These are phyloP conservation scores for Nakazawaea anatomiae DNA, from an alignment of 805 yeast species.

Conservation along the genomic window DNA sequence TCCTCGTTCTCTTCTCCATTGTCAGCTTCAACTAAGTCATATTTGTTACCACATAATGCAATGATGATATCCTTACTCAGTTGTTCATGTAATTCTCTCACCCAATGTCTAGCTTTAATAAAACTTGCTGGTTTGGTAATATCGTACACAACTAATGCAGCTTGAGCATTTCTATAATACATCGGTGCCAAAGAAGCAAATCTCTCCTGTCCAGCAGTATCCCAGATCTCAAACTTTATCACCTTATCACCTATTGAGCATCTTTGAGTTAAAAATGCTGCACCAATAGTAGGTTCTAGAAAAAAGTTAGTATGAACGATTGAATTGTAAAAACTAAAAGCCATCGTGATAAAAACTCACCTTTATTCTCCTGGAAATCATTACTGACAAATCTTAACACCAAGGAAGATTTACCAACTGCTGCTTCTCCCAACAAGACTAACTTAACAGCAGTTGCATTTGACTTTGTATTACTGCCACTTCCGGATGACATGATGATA, in stretches of 20 bases:
- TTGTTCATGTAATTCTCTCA: constrained; percentile 90
- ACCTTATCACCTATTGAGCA: constrained; percentile 82
- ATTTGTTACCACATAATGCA: constrained; percentile 91
- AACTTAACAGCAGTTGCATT: constrained; percentile 72
- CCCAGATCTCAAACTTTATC: constrained; percentile 92
- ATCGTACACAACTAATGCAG: constrained; percentile 93
- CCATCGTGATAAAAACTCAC: constrained; percentile 16
- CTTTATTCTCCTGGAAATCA: constrained; percentile 92
- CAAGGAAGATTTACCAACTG: constrained; percentile 92
- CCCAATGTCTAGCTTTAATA: constrained; percentile 97
- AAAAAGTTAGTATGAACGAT: constrained; percentile 10
- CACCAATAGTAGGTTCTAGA: constrained; percentile 92
- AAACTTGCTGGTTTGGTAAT: constrained; percentile 92
- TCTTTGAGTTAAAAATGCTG: constrained; percentile 92
- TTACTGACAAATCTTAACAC: constrained; percentile 90
- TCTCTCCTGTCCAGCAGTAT: constrained; percentile 97
- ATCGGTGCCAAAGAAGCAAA: constrained; percentile 95
- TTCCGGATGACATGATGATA: constrained; percentile 1
- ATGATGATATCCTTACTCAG: constrained; percentile 88
- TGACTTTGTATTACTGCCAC: constrained; percentile 24
- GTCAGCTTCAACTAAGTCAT: constrained; percentile 58
- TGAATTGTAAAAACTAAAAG: not conserved
- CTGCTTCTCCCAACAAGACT: constrained; percentile 94
- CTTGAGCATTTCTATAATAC: constrained; percentile 97
- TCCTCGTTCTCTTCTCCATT: constrained; percentile 36